Conservation (phyloP, 352 stramenopile species). For the Phytophthora sansomeana region DNA sequence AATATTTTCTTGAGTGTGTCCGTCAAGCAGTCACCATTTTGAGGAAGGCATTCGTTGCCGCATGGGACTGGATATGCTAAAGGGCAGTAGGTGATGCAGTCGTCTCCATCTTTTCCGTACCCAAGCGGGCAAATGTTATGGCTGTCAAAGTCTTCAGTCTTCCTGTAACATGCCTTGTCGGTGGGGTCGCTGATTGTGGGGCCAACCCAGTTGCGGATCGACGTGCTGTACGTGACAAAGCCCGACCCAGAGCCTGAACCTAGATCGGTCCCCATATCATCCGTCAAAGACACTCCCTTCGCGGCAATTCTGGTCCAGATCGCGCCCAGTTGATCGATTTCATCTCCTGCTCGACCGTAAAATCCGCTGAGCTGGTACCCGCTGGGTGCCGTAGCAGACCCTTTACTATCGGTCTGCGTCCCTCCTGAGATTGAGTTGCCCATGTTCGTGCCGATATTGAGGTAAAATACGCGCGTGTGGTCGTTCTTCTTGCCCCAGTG, state of each 20-base stretch:
- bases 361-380: constrained; percentile 32
- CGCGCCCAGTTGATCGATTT: constrained; percentile 34
- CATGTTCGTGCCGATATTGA: constrained; percentile 26
- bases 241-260: constrained; percentile 19
- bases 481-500: constrained; percentile 35
- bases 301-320: constrained; percentile 37
- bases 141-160: constrained; percentile 29
- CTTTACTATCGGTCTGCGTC: constrained; percentile 26
- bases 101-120: constrained; percentile 25
- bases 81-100: constrained; percentile 41
- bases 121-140: constrained; percentile 36
- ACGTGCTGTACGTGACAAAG: constrained; percentile 23
- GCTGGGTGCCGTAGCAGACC: constrained; percentile 15
- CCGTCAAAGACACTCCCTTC: constrained; percentile 13
- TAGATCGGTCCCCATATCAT: constrained; percentile 6
- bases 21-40: constrained; percentile 34
- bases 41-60: constrained; percentile 52
- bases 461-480: constrained; percentile 34
- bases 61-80: constrained; percentile 43
- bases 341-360: constrained; percentile 28
- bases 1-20: constrained; percentile 36
- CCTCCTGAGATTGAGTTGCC: constrained; percentile 34
- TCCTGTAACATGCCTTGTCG: constrained; percentile 34
- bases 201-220: constrained; percentile 35
- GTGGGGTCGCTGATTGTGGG: constrained; percentile 24